Evolutionary conservation across 805 yeast genomes (phyloP).

Genomic region (Candida maris): DNA sequence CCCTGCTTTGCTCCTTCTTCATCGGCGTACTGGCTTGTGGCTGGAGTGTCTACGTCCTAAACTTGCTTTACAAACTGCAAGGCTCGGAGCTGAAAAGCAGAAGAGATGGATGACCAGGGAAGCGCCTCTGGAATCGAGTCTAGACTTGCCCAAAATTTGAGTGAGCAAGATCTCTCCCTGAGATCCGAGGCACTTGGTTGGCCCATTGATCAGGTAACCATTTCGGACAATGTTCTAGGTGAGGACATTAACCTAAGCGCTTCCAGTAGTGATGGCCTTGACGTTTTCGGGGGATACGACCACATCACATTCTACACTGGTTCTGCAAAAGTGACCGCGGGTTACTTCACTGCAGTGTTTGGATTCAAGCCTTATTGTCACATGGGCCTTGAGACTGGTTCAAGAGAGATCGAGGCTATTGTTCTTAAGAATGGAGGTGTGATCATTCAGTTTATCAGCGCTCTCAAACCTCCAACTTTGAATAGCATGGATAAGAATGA

Average conservation of each 20-base stretch:
- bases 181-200: no score
- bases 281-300: slow-evolving; percentile 43
- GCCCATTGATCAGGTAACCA: no score
- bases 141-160: slow-evolving; percentile 1
- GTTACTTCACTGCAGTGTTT: slow-evolving; percentile 47
- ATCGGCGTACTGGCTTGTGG: no score
- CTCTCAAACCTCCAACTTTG: slow-evolving; percentile 29
- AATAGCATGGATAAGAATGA: slow-evolving; percentile 8
- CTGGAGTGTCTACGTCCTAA: no score
- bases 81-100: background rate
- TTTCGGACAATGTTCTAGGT: slow-evolving; percentile 3
- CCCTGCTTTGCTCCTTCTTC: no score
- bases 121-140: slow-evolving; percentile 4
- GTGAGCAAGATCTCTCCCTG: no score
- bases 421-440: slow-evolving; percentile 59
- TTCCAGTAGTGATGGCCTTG: background rate
- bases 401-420: slow-evolving; percentile 49
- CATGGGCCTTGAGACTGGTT: slow-evolving; percentile 66
- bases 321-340: slow-evolving; percentile 65
- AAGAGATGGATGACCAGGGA: slow-evolving; percentile 5
- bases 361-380: slow-evolving; percentile 66
- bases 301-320: slow-evolving; percentile 69
- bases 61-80: background rate
- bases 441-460: slow-evolving; percentile 44
- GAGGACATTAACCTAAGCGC: slow-evolving; percentile 3